Conservation (phyloP, 176 grass and related monocot species). For the Carex parvula region DNA sequence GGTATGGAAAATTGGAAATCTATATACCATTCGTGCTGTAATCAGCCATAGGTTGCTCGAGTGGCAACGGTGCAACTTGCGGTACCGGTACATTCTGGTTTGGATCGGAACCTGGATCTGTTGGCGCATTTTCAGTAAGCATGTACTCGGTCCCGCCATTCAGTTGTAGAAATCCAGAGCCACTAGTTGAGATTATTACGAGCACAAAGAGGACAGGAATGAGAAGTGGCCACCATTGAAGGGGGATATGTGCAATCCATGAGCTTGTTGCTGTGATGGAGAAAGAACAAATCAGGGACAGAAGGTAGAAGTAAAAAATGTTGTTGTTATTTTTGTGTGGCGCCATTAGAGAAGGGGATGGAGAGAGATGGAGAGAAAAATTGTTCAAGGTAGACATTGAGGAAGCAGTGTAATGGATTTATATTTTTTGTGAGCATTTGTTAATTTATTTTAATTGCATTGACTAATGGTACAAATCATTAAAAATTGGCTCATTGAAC, state of each 20-base stretch:
- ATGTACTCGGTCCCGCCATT: background rate
- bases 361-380: background rate
- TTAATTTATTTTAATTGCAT: conserved; percentile 6
- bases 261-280: conserved; percentile 18
- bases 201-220: conserved; percentile 1
- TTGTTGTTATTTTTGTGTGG: background rate
- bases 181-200: conserved; percentile 6
- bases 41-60: background rate
- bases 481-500: background rate
- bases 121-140: background rate
- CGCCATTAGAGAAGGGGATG: conserved; percentile 15
- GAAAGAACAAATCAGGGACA: conserved; percentile 10
- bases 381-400: background rate
- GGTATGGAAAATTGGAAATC: background rate
- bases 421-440: background rate
- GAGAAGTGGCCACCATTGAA: conserved; percentile 17
- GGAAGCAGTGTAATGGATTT: background rate
- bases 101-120: background rate
- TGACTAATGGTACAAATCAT: conserved; percentile 3
- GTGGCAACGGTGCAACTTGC: background rate
- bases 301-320: background rate
- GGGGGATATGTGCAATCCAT: conserved; percentile 19
- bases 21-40: background rate
- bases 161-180: background rate
- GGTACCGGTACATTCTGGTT: background rate